Percentiles rank a stretch among this genome's conserved stretches.
phyloP scores from a whole-genome alignment of 495 filamentous ascomycete species.

The Penicillium canariense region DNA sequence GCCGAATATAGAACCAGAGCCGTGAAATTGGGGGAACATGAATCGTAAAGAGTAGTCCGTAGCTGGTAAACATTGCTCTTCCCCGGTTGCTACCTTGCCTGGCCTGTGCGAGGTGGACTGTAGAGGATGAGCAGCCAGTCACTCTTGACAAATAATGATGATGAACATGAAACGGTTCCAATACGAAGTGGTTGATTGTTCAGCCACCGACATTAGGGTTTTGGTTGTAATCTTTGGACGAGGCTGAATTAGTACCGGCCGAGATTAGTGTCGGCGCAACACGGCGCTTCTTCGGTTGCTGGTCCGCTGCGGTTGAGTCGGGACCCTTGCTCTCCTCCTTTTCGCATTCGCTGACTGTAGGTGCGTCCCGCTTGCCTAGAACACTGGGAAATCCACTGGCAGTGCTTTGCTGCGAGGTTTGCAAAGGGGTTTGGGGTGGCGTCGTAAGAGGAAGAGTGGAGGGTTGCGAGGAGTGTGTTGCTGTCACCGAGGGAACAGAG shows the following conservation, averaged over 20 bases:
- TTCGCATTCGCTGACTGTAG: conserved; percentile 45
- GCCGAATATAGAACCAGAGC: background rate
- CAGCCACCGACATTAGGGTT: conserved; percentile 2
- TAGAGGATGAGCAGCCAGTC: background rate
- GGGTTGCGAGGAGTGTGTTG: conserved; percentile 57
- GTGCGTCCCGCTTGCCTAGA: conserved; percentile 57
- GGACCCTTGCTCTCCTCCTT: conserved; percentile 60
- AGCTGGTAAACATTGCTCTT: background rate
- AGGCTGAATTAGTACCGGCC: conserved; percentile 19
- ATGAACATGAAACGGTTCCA: background rate
- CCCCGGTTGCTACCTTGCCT: background rate
- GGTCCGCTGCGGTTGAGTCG: conserved; percentile 32
- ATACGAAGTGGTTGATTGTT: background rate
- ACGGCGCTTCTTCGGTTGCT: conserved; percentile 68
- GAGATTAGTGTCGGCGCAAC: conserved; percentile 73
- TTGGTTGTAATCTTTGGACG: conserved; percentile 18
- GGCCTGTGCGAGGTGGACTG: background rate
- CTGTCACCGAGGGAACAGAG: conserved; percentile 70
- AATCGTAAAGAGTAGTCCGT: conserved; percentile 6
- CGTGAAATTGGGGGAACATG: background rate
- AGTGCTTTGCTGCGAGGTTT: conserved; percentile 40
- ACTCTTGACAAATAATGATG: background rate
- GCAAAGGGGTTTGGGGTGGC: conserved; percentile 74
- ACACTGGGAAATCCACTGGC: conserved; percentile 45
- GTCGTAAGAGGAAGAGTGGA: conserved; percentile 65